A percentile compares a stretch with the other conserved stretches of the same genome.
Conservation (phyloP, 805 yeast genomes). For the Candida ascalaphidarum region DNA sequence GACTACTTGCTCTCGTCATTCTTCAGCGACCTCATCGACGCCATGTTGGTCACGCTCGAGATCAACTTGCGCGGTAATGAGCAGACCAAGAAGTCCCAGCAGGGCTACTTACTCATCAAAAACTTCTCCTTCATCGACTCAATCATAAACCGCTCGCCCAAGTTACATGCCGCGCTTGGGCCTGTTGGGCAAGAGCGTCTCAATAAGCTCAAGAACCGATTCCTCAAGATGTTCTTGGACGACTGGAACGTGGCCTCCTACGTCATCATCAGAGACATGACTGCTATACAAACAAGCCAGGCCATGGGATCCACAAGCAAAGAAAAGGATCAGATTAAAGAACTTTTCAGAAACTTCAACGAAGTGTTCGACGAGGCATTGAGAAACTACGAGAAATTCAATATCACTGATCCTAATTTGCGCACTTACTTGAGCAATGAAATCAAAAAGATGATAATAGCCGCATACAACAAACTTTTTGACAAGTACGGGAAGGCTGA, state of each 20-base stretch:
- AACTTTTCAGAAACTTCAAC: slow-evolving; percentile 76
- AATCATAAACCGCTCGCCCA: slow-evolving; percentile 49
- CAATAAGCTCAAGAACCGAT: slow-evolving; percentile 63
- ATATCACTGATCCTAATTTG: slow-evolving; percentile 58
- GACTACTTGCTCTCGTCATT: slow-evolving; percentile 53
- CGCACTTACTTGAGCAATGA: slow-evolving; percentile 61
- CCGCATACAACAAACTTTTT: slow-evolving; percentile 78
- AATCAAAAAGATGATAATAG: slow-evolving; percentile 63
- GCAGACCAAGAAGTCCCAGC: slow-evolving; percentile 29
- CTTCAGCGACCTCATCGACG: slow-evolving; percentile 72
- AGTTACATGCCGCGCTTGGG: slow-evolving; percentile 48
- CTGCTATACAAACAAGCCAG: slow-evolving; percentile 51
- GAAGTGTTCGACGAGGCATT: slow-evolving; percentile 73
- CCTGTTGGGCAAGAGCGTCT: slow-evolving; percentile 53
- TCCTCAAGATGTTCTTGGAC: slow-evolving; percentile 58
- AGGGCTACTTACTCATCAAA: slow-evolving; percentile 67
- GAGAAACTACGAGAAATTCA: slow-evolving; percentile 54
- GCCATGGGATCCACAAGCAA: slow-evolving; percentile 39
- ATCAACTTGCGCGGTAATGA: slow-evolving; percentile 39
- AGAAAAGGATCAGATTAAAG: slow-evolving; percentile 76
- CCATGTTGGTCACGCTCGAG: slow-evolving; percentile 58
- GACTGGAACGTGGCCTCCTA: slow-evolving; percentile 80
- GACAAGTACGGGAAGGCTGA: slow-evolving; percentile 67
- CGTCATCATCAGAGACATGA: slow-evolving; percentile 64
- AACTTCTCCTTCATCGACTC: slow-evolving; percentile 72